Conservation (phyloP, 805 yeast genomes). For the Myxozyma lipomycoides region DNA sequence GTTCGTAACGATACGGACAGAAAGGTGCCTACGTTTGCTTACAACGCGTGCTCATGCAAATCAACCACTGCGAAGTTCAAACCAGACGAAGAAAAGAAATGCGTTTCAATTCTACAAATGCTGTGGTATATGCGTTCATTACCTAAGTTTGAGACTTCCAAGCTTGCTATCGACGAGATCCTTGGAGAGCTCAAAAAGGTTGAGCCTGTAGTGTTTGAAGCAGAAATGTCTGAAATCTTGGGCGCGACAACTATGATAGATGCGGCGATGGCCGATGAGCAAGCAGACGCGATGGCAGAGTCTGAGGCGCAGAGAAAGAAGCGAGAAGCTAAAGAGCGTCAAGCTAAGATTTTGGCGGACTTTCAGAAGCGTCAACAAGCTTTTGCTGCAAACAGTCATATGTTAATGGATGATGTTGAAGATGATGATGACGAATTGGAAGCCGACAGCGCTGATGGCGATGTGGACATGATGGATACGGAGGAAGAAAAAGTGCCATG, state of each 20-base stretch:
- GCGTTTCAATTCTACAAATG: conserved; percentile 19
- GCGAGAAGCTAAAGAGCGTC: conserved; percentile 63
- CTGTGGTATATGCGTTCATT: conserved; percentile 6
- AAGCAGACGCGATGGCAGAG: conserved; percentile 30
- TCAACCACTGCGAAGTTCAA: not conserved
- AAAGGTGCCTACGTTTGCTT: conserved; percentile 14
- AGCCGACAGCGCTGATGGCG: conserved; percentile 7
- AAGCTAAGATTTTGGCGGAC: conserved; percentile 67
- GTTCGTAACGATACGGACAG: conserved; percentile 11
- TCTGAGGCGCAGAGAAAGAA: conserved; percentile 52
- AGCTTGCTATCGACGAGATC: conserved; percentile 21
- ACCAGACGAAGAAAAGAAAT: conserved; percentile 18
- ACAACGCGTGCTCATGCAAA: conserved; percentile 10
- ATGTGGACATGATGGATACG: conserved; percentile 10
- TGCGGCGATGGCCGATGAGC: conserved; percentile 6
- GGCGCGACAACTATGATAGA: conserved; percentile 9
- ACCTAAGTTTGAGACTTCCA: conserved; percentile 7
- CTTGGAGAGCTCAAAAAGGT: conserved; percentile 21
- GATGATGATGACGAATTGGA: conserved; percentile 41
- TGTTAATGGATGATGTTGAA: conserved; percentile 34
- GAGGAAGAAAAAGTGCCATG: conserved; percentile 39
- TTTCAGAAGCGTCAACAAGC: conserved; percentile 73
- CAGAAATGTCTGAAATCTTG: conserved; percentile 1
- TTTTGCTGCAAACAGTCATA: conserved; percentile 57
- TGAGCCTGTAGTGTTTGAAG: conserved; percentile 30